These are phyloP conservation scores for Schoenoplectus tabernaemontani DNA, from an alignment of 202 grass and related monocot species.

Conservation along the genomic window DNA sequence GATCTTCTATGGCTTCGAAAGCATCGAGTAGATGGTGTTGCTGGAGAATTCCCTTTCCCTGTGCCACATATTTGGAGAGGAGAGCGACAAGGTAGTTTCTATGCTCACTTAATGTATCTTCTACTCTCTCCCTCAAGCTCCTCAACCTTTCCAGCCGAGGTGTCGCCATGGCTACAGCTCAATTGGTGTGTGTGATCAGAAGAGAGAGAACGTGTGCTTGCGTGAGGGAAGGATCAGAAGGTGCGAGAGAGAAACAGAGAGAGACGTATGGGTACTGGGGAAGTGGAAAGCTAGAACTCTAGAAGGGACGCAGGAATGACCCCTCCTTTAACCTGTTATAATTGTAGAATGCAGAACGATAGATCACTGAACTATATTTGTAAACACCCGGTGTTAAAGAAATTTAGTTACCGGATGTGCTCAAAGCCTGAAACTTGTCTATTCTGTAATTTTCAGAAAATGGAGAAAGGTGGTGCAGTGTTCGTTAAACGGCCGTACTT, in stretches of 20 bases:
- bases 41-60: slow-evolving; percentile 93
- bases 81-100: slow-evolving; percentile 94
- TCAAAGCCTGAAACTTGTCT: too few species aligned
- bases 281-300: background rate
- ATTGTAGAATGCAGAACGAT: background rate
- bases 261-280: background rate
- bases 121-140: slow-evolving; percentile 76
- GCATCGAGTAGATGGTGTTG: slow-evolving; percentile 85
- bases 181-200: background rate
- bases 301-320: background rate
- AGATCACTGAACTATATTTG: background rate
- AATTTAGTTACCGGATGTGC: too few species aligned
- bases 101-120: slow-evolving; percentile 76
- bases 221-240: too few species aligned
- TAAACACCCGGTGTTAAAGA: background rate
- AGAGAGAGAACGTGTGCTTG: too few species aligned
- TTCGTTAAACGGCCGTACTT: too few species aligned
- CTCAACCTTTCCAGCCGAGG: slow-evolving; percentile 43
- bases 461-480: background rate
- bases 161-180: slow-evolving; percentile 39
- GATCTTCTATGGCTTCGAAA: slow-evolving; percentile 56
- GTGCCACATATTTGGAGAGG: slow-evolving; percentile 76
- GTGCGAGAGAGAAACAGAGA: background rate
- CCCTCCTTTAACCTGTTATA: background rate
- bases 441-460: too few species aligned